Evolutionary conservation across 768 basidiomycete species (phyloP).

Genomic region (Pulveroboletus sp.): DNA sequence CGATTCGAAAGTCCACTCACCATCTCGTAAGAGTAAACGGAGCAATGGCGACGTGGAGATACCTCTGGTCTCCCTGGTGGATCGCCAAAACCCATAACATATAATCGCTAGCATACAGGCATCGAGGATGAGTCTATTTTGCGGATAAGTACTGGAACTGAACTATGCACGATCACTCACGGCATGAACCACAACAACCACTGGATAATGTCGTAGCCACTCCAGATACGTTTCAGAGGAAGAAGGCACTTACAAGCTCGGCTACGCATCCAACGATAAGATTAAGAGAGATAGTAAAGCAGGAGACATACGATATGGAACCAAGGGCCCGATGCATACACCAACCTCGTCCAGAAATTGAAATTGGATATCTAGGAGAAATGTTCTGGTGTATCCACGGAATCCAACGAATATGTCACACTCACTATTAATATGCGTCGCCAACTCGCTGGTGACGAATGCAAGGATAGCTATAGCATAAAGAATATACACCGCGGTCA

Average conservation of each 20-base stretch:
- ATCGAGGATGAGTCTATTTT: slow-evolving; percentile 20
- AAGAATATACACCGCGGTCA: slow-evolving; percentile 7
- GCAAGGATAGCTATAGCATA: slow-evolving; percentile 1
- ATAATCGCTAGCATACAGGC: slow-evolving; percentile 2
- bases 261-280: neutral
- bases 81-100: slow-evolving; percentile 1
- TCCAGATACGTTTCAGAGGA: neutral
- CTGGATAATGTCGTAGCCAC: slow-evolving; percentile 2
- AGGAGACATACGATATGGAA: neutral
- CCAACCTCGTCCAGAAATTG: slow-evolving; percentile 1
- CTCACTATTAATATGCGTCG: neutral
- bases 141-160: neutral
- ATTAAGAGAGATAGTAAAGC: neutral
- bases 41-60: slow-evolving; percentile 4
- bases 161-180: slow-evolving; percentile 4
- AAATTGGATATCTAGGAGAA: neutral
- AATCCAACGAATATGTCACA: neutral
- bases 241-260: slow-evolving; percentile 1
- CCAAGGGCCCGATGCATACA: slow-evolving; percentile 11
- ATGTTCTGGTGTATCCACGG: neutral
- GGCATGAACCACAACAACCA: slow-evolving; percentile 10
- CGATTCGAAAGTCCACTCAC: neutral
- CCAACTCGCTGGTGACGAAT: neutral
- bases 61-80: neutral
- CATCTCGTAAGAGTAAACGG: slow-evolving; percentile 5